phyloP scores from a whole-genome alignment of 805 yeast species.

The Lachancea waltii region DNA sequence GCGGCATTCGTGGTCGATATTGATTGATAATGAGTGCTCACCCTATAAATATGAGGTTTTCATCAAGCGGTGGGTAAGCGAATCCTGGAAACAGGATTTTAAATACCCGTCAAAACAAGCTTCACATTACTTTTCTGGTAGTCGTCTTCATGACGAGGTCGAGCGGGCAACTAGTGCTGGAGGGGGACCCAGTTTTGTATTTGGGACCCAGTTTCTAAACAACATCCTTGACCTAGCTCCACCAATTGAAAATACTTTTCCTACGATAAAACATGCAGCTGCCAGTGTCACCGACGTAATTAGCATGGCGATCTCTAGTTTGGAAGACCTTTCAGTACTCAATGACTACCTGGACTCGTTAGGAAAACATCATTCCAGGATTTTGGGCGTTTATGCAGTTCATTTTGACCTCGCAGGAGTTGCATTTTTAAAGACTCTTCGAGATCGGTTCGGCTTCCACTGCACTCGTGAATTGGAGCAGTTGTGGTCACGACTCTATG shows the following conservation, averaged over 20 bases:
- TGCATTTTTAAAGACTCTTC: slow-evolving; percentile 60
- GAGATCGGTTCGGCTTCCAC: slow-evolving; percentile 48
- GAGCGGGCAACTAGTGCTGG: neutral
- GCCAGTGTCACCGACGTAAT: slow-evolving; percentile 76
- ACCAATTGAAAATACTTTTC: slow-evolving; percentile 55
- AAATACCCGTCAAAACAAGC: neutral
- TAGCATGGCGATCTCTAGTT: slow-evolving; percentile 55
- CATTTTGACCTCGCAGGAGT: slow-evolving; percentile 69
- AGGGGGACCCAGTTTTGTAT: slow-evolving; percentile 42
- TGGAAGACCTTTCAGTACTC: slow-evolving; percentile 51
- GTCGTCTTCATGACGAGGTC: neutral
- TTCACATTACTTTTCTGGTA: neutral
- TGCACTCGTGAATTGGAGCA: slow-evolving; percentile 58
- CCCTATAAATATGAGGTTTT: slow-evolving; percentile 1
- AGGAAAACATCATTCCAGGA: slow-evolving; percentile 71
- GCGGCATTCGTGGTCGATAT: slow-evolving; percentile 2
- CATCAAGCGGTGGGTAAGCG: neutral
- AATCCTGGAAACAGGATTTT: neutral
- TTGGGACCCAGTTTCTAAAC: slow-evolving; percentile 70
- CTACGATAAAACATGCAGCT: slow-evolving; percentile 72
- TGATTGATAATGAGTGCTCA: slow-evolving; percentile 4
- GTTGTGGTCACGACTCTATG: slow-evolving; percentile 64
- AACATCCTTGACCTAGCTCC: slow-evolving; percentile 59
- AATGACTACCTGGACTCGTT: slow-evolving; percentile 54
- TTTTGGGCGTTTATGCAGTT: slow-evolving; percentile 62